Evolutionary conservation across 768 basidiomycete genomes (phyloP).

Genomic region (Zangia roseola): DNA sequence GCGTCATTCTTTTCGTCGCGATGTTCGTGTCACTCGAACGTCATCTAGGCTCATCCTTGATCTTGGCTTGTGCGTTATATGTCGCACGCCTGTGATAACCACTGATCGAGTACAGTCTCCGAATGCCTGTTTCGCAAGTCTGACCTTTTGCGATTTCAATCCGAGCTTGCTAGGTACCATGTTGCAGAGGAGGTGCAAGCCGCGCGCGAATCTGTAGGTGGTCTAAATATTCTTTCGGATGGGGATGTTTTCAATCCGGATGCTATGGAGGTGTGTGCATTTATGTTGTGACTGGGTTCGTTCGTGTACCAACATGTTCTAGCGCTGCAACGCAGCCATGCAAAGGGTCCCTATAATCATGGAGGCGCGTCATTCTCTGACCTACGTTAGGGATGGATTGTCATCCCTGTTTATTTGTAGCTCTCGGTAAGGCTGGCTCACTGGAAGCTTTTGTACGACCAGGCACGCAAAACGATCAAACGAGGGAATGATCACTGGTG

Average conservation of each 20-base stretch:
- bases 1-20: background rate
- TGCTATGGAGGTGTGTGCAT: constrained; percentile 1
- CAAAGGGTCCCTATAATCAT: constrained; percentile 14
- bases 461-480: background rate
- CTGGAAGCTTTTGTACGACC: constrained; percentile 29
- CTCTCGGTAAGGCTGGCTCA: constrained; percentile 21
- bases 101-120: constrained; percentile 20
- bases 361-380: constrained; percentile 11
- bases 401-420: background rate
- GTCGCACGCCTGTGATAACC: background rate
- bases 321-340: constrained; percentile 5
- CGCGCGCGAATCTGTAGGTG: background rate
- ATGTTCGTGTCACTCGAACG: background rate
- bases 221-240: background rate
- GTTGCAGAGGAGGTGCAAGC: background rate
- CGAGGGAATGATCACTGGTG: constrained; percentile 17
- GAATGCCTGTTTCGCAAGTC: constrained; percentile 16
- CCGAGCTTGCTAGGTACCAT: constrained; percentile 2
- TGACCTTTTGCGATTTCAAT: constrained; percentile 12
- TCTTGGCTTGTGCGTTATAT: constrained; percentile 17
- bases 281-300: background rate
- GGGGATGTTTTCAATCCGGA: background rate
- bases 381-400: background rate
- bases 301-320: background rate
- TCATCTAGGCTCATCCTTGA: background rate